Evolutionary conservation across 2,329 filamentous ascomycete genomes (phyloP), one percentile per base, ranked within the genome.

Genomic region (Diaporthe ilicicola): DNA sequence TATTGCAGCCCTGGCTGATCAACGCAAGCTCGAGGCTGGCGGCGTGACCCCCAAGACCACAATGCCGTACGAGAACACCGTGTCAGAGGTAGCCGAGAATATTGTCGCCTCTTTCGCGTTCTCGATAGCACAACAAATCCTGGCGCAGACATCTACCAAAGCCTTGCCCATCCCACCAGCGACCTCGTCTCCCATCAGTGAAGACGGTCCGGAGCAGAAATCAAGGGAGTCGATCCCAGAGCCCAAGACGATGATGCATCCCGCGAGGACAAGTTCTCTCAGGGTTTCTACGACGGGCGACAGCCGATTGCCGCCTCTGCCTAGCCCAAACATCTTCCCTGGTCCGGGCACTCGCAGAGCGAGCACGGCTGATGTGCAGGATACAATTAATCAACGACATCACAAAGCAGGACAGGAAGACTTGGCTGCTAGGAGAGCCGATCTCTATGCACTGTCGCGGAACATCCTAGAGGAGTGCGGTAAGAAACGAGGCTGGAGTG

Each of bases 51-150:
- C 76, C 9, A 72, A 75, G 10, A 13, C 68, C 2, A 59, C 61
- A 10, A 50, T 32, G 2, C 22, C 66, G 0, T 67, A 81, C 5
- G 79, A 84, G 61, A 79, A 83, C 1, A 73, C 81, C 1, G 79
- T 86, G 4, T 78, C 82, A 1, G 86, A 89, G 67, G 82, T 92
- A 3, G 85, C 93, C 13, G 92, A 95, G 76, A 94, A 93, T 72
- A 82, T 95, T 42, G 91, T 95, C 3, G 88, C 90, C 0, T 94
- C 93, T 0, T 96, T 94, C 83, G 92, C 90, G 1, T 95, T 94
- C 79, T 90, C 92, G 4, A 87, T 94, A 13, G 89, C 92, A 1
- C 91, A 94, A 74, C 93, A 95, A 76, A 90, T 95, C 17, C 84
- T 96, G 7, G 90, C 90, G 0, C 93, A 95, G 77, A 95, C 93